Evolutionary conservation across 129 eudicot species (phyloP).

Genomic region (Artemisia argyi): DNA sequence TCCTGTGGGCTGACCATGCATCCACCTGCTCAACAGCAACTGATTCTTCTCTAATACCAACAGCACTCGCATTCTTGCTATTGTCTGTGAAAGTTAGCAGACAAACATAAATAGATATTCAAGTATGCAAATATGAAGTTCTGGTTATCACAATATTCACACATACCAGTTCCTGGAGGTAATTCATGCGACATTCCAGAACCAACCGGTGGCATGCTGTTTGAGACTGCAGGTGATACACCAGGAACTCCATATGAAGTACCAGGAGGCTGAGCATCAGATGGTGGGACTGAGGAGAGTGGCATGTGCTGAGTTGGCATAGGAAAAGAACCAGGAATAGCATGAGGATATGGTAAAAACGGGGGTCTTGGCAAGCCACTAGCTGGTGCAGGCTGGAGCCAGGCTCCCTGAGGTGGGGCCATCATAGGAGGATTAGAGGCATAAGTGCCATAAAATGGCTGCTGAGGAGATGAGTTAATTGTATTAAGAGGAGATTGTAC

Average conservation of each 20-base stretch:
- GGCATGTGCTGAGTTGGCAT: slow-evolving; percentile 57
- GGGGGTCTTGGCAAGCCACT: slow-evolving; percentile 61
- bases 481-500: slow-evolving; percentile 16
- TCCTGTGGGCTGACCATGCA: slow-evolving; percentile 93
- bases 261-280: slow-evolving; percentile 83
- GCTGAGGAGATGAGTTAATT: slow-evolving; percentile 49
- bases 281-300: slow-evolving; percentile 38
- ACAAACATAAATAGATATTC: slow-evolving; percentile 3
- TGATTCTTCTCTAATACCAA: slow-evolving; percentile 36
- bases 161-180: slow-evolving; percentile 83
- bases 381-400: slow-evolving; percentile 70
- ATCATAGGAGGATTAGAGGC: slow-evolving; percentile 47
- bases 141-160: slow-evolving; percentile 15
- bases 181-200: slow-evolving; percentile 47
- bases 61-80: slow-evolving; percentile 41
- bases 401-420: slow-evolving; percentile 61
- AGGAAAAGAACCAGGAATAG: slow-evolving; percentile 57
- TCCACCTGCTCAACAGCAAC: slow-evolving; percentile 52
- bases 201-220: slow-evolving; percentile 31
- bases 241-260: slow-evolving; percentile 53
- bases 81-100: slow-evolving; percentile 47
- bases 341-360: slow-evolving; percentile 55
- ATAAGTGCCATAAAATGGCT: slow-evolving; percentile 31
- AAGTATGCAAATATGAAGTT: neutral
- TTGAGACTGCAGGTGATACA: slow-evolving; percentile 37